Evolutionary conservation across 2,329 filamentous ascomycete species (phyloP).

Genomic region (Aspergillus cejpii): DNA sequence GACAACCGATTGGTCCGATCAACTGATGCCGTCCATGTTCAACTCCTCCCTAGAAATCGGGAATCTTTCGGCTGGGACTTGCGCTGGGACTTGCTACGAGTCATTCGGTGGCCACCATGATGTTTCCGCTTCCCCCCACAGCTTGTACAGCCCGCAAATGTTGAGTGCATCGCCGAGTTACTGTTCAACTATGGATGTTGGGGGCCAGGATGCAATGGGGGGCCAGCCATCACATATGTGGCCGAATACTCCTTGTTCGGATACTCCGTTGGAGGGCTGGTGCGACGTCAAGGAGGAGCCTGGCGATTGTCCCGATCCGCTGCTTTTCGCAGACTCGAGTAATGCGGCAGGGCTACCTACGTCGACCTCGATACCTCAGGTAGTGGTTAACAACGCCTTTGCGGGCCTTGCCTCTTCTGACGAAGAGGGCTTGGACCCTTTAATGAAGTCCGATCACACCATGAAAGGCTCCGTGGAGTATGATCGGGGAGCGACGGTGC

Average conservation of each 20-base stretch:
- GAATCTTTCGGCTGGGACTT: constrained; percentile 14
- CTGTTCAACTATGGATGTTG: constrained; percentile 16
- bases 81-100: constrained; percentile 19
- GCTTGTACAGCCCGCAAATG: constrained; percentile 19
- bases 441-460: constrained; percentile 1
- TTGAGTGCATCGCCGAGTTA: constrained; percentile 25
- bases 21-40: constrained; percentile 18
- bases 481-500: constrained; percentile 2
- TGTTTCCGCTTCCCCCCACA: constrained; percentile 20
- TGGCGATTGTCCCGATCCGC: constrained; percentile 16
- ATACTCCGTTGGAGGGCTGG: constrained; percentile 12
- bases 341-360: not conserved
- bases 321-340: constrained; percentile 5
- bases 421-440: not conserved
- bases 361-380: constrained; percentile 6
- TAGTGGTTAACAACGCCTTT: not conserved
- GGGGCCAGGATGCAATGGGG: constrained; percentile 10
- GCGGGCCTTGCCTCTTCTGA: not conserved
- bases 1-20: constrained; percentile 19
- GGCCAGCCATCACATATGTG: constrained; percentile 20
- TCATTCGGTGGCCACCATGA: constrained; percentile 18
- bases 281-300: constrained; percentile 10
- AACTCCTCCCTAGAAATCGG: constrained; percentile 18
- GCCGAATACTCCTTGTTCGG: constrained; percentile 22
- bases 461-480: not conserved